Evolutionary conservation across 2,329 filamentous ascomycete genomes (phyloP), one percentile per base, ranked within the genome.

Genomic region (Spiromastix sp.): DNA sequence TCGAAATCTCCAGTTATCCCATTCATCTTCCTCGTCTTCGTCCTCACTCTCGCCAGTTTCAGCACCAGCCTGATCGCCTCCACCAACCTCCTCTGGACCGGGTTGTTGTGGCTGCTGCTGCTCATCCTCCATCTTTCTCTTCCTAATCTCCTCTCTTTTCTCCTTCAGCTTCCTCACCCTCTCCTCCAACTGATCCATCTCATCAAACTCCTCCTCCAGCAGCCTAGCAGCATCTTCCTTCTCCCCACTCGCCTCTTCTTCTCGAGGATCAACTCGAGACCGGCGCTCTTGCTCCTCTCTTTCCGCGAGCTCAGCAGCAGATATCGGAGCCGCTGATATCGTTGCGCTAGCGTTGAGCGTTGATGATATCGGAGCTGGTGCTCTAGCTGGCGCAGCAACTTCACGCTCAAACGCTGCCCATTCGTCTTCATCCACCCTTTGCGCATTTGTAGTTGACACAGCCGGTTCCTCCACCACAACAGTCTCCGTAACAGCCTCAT

Each of bases 381-480:
- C 51, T 37, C 56, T 56, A 6, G 59, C 57, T 32, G 61, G 56
- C 26, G 55, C 62, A 5, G 77, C 80, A 37, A 93, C 77, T 36
- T 93, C 84, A 2, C 82, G 81, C 54, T 94, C 81, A 52, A 93
- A 93, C 6, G 84, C 83, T 2, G 83, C 81, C 82, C 83, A 91
- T 58, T 91, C 83, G 36, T 79, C 75, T 50, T 93, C 84, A 52
- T 87, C 77, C 6, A 84, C 61, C 4, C 35, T 19, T 31, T 52
- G 10, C 22, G 12, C 17, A 4, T 13, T 26, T 24, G 29, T 24
- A 19, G 38, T 15, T 31, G 34, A n/a, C 22, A 16, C 15, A 29
- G 30, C 10, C 4, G 30, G 21, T 22, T 22, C 11, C 12, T 30
- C 8, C 11, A 13, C 11, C 7, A 30, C 27, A 13, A 34, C 34